phyloP scores from a whole-genome alignment of 2,329 filamentous ascomycete species.

The Colletotrichum tabaci region DNA sequence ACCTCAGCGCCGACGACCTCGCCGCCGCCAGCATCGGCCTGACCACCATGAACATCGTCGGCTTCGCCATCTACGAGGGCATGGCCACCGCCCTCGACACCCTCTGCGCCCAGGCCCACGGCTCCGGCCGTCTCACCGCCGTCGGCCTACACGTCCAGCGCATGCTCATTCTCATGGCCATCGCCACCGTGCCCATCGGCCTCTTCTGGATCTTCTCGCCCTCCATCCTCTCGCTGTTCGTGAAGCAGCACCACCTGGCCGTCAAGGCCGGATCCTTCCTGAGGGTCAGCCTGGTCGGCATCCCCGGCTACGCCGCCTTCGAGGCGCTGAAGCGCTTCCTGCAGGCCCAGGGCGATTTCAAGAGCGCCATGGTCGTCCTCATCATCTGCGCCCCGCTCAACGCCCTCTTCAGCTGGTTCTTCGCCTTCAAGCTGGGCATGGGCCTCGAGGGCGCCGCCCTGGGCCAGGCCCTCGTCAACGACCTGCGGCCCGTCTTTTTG shows the following conservation, averaged over 20 bases:
- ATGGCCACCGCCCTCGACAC: slow-evolving; percentile 67
- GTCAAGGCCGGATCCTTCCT: slow-evolving; percentile 65
- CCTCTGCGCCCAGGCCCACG: slow-evolving; percentile 66
- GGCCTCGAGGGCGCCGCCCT: slow-evolving; percentile 67
- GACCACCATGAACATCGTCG: slow-evolving; percentile 69
- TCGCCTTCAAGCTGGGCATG: slow-evolving; percentile 59
- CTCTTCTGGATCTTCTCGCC: slow-evolving; percentile 65
- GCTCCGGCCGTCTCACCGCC: slow-evolving; percentile 60
- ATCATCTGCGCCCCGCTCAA: slow-evolving; percentile 64
- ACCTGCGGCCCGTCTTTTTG: slow-evolving; percentile 63
- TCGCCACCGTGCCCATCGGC: slow-evolving; percentile 63
- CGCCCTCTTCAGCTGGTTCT: slow-evolving; percentile 63
- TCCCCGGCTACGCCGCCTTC: slow-evolving; percentile 68
- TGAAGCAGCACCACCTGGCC: slow-evolving; percentile 63
- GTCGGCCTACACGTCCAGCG: slow-evolving; percentile 68
- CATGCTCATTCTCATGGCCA: slow-evolving; percentile 65
- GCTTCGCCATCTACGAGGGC: slow-evolving; percentile 65
- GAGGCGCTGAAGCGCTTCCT: slow-evolving; percentile 69
- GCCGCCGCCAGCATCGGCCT: slow-evolving; percentile 67
- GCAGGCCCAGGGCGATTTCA: slow-evolving; percentile 69
- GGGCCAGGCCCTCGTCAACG: slow-evolving; percentile 64
- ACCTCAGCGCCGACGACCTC: slow-evolving; percentile 66
- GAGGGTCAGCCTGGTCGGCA: slow-evolving; percentile 62
- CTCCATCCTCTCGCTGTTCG: slow-evolving; percentile 59
- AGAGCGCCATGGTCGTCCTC: slow-evolving; percentile 62